Evolutionary conservation across 768 basidiomycete genomes (phyloP), one percentile per base, ranked within the genome.

Genomic region (Cytidiella melzeri): DNA sequence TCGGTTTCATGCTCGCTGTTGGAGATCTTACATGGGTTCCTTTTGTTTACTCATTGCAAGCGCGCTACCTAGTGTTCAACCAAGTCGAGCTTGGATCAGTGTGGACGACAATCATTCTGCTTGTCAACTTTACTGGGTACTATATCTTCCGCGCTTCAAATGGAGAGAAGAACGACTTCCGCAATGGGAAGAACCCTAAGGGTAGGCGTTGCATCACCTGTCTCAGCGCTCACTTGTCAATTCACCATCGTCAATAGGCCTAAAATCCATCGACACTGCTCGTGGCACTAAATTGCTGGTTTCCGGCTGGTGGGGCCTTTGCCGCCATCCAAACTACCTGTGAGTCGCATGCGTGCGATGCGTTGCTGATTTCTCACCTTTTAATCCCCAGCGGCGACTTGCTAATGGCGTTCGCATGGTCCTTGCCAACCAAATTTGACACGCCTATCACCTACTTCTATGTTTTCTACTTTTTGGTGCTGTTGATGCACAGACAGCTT

Each of bases 401-500:
- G 56, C 66, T 95, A 50, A 96, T 96, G 88, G 84, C 82, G 20
- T 67, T 91, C 40, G 87, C 92, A 0, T 98, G 95, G 94, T 96
- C 84, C 47, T 76, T 97, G 15, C 88, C 94, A 0, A 94, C 91
- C 1, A 92, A 90, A 4, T 91, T 96, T 66, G 73, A 81, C 40
- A 93, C 92, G 0, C 95, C 94, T 20, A 79, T 98, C 64, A 94
- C 96, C 4, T 94, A 97, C 72, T 99, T 94, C 72, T 98, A 98
- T 61, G 79, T 89, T 24, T 62, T 73, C 51, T 98, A 96, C 71
- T 98, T 99, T 58, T 73, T 78, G 3, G 78, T 96, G 28, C 78
- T 99, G 21, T 84, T 99, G 51, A 72, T 92, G 27, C 96, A 98
- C 68, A 75, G 96, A 50, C 92, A 97, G 67, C 73, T 69, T 51